phyloP scores from a whole-genome alignment of 108 stramenopile species.

The Cyclotella sp. region DNA sequence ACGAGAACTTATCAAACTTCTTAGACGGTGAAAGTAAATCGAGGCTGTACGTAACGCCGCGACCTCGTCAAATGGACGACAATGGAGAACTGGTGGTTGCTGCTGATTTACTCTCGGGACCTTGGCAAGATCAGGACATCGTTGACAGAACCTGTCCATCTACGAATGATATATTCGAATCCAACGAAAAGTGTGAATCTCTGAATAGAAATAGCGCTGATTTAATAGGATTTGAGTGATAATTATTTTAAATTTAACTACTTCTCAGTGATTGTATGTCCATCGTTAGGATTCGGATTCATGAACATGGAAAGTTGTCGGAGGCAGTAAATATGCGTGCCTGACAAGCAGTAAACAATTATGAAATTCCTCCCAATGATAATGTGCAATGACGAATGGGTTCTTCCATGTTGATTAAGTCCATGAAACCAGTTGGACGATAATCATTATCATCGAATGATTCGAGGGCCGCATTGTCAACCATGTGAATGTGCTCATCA shows the following conservation, averaged over 20 bases:
- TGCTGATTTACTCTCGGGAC: constrained; percentile 46
- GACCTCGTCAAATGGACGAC: constrained; percentile 37
- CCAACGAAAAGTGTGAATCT: not conserved
- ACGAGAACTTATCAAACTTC: constrained; percentile 48
- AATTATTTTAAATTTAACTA: not conserved
- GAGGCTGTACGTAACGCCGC: constrained; percentile 36
- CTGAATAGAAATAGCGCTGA: constrained; percentile 4
- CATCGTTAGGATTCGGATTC: no score
- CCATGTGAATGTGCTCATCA: not conserved
- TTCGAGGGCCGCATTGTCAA: not conserved
- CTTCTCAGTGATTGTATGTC: no score
- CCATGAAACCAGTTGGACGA: no score
- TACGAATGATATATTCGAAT: not conserved
- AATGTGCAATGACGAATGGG: no score
- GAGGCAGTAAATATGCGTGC: no score
- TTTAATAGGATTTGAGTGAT: constrained; percentile 17
- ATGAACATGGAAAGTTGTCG: no score
- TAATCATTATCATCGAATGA: not conserved
- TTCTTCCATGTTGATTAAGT: no score
- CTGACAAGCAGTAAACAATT: no score
- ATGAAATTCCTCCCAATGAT: no score
- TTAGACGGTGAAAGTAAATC: not conserved
- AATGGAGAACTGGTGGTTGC: constrained; percentile 37
- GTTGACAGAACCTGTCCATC: not conserved
- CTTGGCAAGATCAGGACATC: not conserved